Evolutionary conservation across 768 basidiomycete species (phyloP).

Genomic region (Termitomyces sp.): DNA sequence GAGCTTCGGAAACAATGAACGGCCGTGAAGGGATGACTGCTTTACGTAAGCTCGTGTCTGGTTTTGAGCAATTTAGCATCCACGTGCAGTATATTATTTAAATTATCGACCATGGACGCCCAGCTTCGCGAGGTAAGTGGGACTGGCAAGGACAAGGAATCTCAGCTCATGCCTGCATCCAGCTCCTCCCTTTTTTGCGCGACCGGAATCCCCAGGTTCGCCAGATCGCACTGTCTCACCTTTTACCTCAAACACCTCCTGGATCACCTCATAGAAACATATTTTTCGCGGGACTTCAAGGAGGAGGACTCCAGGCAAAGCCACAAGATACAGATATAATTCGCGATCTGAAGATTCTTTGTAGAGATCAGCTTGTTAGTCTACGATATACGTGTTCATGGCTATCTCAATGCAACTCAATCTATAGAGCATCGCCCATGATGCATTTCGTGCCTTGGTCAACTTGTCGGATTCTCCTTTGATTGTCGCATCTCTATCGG

Average conservation of each 20-base stretch:
- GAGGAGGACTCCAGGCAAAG: conserved; percentile 48
- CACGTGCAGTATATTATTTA: conserved; percentile 24
- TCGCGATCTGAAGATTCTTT: conserved; percentile 79
- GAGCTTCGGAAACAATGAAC: conserved; percentile 6
- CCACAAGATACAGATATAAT: conserved; percentile 63
- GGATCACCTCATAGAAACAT: conserved; percentile 67
- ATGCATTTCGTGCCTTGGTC: conserved; percentile 90
- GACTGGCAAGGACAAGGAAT: not conserved
- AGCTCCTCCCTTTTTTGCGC: conserved; percentile 82
- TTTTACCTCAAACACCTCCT: conserved; percentile 73
- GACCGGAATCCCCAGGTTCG: conserved; percentile 86
- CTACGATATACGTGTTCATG: not conserved
- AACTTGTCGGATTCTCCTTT: conserved; percentile 86
- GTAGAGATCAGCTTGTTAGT: conserved; percentile 80
- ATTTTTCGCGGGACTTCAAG: conserved; percentile 61
- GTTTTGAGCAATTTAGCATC: conserved; percentile 15
- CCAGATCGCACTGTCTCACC: conserved; percentile 78
- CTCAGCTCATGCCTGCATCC: not conserved
- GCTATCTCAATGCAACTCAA: conserved; percentile 8
- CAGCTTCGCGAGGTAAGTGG: conserved; percentile 41
- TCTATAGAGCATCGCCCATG: conserved; percentile 79
- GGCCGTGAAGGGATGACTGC: conserved; percentile 4
- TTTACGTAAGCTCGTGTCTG: conserved; percentile 16
- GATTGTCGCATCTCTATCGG: conserved; percentile 61
- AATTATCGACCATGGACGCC: conserved; percentile 29